phyloP scores from a whole-genome alignment of 2,329 filamentous ascomycete species.

The Amesomyces nigricolor region DNA sequence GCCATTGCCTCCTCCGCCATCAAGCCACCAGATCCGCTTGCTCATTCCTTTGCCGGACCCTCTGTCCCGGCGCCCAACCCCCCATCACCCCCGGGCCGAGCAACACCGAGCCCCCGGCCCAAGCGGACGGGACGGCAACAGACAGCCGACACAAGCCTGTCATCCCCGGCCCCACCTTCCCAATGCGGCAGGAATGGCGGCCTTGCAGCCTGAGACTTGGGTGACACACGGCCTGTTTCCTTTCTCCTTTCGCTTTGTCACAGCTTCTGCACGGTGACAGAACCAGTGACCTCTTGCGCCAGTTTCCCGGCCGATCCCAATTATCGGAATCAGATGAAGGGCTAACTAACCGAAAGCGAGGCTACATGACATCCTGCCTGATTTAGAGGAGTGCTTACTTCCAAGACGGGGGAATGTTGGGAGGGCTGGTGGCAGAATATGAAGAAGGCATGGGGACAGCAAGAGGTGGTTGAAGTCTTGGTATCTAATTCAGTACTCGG shows the following conservation, averaged over 20 bases:
- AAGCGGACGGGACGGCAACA: not conserved
- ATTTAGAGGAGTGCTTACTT: no score
- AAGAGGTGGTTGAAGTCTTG: no score
- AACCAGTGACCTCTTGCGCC: not conserved
- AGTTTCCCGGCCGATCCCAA: not conserved
- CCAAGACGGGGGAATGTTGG: no score
- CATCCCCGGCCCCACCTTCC: constrained; percentile 13
- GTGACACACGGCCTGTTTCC: not conserved
- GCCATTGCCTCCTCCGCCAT: no score
- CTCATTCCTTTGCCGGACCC: not conserved
- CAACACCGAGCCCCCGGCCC: not conserved
- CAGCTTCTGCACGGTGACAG: not conserved
- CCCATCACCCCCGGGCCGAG: not conserved
- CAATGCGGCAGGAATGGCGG: constrained; percentile 12
- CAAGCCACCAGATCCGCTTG: no score
- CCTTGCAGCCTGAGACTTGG: not conserved
- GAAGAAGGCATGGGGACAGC: no score
- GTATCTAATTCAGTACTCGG: no score
- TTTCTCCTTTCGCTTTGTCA: not conserved
- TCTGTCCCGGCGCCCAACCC: not conserved
- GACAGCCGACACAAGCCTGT: not conserved
- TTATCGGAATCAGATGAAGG: not conserved
- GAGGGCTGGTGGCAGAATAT: no score
- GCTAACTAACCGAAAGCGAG: no score
- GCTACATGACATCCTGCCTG: no score